These are phyloP conservation scores for Wickerhamomyces silvicola DNA, from an alignment of 805 yeast species.

Conservation along the genomic window DNA sequence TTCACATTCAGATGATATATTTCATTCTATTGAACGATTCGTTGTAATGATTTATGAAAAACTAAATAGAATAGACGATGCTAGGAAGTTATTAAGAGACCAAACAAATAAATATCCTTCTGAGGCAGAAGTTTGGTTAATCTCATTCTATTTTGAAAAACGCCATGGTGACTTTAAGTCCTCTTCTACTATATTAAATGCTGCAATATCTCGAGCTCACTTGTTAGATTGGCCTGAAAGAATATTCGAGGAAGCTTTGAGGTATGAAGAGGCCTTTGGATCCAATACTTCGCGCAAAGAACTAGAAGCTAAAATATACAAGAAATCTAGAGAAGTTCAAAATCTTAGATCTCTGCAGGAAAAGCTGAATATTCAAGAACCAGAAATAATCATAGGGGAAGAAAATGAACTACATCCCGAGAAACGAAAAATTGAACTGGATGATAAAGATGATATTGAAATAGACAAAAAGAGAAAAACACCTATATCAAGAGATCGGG, in stretches of 20 bases:
- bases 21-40: conserved; percentile 39
- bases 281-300: conserved; percentile 16
- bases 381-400: neutral
- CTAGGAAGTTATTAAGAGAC: conserved; percentile 19
- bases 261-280: conserved; percentile 32
- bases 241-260: conserved; percentile 37
- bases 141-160: conserved; percentile 34
- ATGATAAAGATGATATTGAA: conserved; percentile 2
- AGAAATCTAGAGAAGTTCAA: conserved; percentile 11
- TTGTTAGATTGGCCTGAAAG: conserved; percentile 46
- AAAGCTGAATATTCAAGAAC: conserved; percentile 3
- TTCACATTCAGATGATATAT: conserved; percentile 18
- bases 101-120: conserved; percentile 23
- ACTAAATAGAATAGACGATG: conserved; percentile 24
- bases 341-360: conserved; percentile 4
- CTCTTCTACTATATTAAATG: conserved; percentile 25
- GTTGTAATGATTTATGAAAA: conserved; percentile 29
- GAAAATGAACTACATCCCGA: neutral
- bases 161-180: conserved; percentile 20
- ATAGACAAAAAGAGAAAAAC: conserved; percentile 5
- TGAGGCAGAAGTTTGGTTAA: conserved; percentile 45
- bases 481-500: conserved; percentile 43
- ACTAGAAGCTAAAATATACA: conserved; percentile 23
- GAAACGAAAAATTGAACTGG: conserved; percentile 5
- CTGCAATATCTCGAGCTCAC: conserved; percentile 24